A percentile compares a stretch with the other conserved stretches of the same genome.
Evolutionary conservation across 176 grass and related monocot genomes (phyloP).

Genomic region (Dactylis glomerata): DNA sequence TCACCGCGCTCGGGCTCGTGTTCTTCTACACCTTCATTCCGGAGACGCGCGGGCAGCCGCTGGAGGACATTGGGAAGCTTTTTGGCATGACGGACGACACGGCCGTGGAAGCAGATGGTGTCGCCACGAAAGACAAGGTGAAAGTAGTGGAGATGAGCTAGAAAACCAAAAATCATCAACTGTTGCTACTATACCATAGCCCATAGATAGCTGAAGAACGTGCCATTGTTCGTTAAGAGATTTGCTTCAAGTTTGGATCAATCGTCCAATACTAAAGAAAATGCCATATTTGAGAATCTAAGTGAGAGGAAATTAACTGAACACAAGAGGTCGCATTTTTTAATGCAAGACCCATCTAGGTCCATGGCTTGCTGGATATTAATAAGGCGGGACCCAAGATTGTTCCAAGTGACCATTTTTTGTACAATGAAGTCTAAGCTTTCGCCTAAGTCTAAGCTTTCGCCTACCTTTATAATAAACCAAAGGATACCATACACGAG

Average conservation of each 20-base stretch:
- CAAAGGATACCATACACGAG: too few relatives aligned
- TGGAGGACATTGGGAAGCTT: constrained; percentile 58
- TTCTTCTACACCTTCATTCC: constrained; percentile 59
- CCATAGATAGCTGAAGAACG: not conserved
- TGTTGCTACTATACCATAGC: not conserved
- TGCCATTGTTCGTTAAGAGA: not conserved
- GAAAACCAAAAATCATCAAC: not conserved
- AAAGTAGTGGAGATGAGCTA: constrained; percentile 25
- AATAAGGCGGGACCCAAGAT: too few relatives aligned
- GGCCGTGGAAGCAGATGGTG: not conserved
- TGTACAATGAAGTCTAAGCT: too few relatives aligned
- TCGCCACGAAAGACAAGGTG: not conserved
- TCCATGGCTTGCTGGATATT: too few relatives aligned
- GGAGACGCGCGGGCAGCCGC: constrained; percentile 57
- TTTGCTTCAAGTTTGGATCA: not conserved
- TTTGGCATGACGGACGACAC: constrained; percentile 32
- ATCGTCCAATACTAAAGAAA: not conserved
- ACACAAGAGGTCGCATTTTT: too few relatives aligned
- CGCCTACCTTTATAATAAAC: too few relatives aligned
- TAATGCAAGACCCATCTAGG: too few relatives aligned
- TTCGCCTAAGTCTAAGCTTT: too few relatives aligned
- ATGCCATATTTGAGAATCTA: too few relatives aligned
- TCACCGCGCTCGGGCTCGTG: constrained; percentile 27
- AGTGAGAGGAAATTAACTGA: too few relatives aligned
- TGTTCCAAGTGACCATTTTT: too few relatives aligned